Conservation (phyloP, 768 basidiomycete genomes). For the Trametes cinnabarina region DNA sequence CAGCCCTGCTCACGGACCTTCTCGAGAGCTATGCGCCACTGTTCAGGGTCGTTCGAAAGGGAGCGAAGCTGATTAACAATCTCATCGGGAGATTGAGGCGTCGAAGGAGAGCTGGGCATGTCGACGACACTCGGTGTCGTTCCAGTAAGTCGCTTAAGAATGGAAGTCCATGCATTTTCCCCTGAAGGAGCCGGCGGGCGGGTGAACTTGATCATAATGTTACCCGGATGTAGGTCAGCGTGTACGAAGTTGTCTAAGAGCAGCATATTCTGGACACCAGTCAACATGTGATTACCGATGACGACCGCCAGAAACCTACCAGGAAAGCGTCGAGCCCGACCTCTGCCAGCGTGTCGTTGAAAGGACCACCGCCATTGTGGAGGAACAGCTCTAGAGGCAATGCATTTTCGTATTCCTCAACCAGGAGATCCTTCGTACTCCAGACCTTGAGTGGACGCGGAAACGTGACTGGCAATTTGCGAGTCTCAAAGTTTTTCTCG, state of each 20-base stretch:
- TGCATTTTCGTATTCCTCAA: constrained; percentile 94
- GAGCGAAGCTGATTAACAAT: constrained; percentile 71
- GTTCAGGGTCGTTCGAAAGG: constrained; percentile 53
- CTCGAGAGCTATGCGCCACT: constrained; percentile 72
- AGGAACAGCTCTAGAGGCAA: constrained; percentile 86
- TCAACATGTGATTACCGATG: not conserved
- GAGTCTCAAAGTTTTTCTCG: constrained; percentile 78
- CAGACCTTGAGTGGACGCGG: constrained; percentile 82
- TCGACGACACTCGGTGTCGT: not conserved
- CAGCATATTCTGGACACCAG: constrained; percentile 80
- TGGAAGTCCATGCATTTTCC: constrained; percentile 43
- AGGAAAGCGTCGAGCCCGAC: constrained; percentile 94
- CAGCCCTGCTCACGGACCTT: constrained; percentile 68
- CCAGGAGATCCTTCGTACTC: constrained; percentile 77
- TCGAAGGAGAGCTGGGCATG: not conserved
- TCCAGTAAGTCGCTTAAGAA: constrained; percentile 32
- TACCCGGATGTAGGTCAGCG: constrained; percentile 86
- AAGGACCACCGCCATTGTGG: constrained; percentile 88
- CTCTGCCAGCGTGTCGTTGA: constrained; percentile 84
- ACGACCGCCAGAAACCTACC: constrained; percentile 62
- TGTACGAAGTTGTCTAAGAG: constrained; percentile 98
- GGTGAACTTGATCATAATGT: constrained; percentile 97
- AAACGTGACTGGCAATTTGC: constrained; percentile 83
- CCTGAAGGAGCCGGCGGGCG: constrained; percentile 66
- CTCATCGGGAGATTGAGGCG: constrained; percentile 26